Evolutionary conservation across 2,329 filamentous ascomycete genomes (phyloP).

Genomic region (Aureobasidium sp.): DNA sequence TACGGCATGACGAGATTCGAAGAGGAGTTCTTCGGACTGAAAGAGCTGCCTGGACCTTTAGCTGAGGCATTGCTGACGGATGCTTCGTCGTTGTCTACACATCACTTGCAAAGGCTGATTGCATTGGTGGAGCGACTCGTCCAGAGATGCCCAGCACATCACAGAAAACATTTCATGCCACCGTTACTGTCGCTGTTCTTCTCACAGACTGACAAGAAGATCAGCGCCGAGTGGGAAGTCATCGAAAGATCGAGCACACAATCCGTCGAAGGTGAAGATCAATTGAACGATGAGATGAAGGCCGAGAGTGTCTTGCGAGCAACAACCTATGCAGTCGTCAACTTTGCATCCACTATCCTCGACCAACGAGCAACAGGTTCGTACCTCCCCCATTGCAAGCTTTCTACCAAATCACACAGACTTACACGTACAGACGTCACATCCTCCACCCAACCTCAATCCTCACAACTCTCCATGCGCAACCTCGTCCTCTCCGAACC

Average conservation of each 20-base stretch:
- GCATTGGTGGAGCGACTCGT: conserved; percentile 84
- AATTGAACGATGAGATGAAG: conserved; percentile 92
- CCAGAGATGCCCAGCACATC: conserved; percentile 78
- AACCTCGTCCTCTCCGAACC: conserved; percentile 76
- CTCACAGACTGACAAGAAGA: conserved; percentile 77
- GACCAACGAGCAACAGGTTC: conserved; percentile 40
- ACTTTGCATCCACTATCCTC: conserved; percentile 83
- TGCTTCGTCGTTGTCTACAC: conserved; percentile 74
- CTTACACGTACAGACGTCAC: neutral
- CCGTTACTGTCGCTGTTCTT: conserved; percentile 78
- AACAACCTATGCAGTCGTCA: conserved; percentile 83
- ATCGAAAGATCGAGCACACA: conserved; percentile 54
- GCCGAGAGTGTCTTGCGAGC: conserved; percentile 90
- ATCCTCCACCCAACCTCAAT: conserved; percentile 18
- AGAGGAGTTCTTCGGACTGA: conserved; percentile 83
- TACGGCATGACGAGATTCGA: conserved; percentile 88
- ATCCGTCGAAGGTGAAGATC: conserved; percentile 63
- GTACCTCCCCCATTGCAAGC: neutral
- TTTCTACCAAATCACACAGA: neutral
- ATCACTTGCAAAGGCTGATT: conserved; percentile 89
- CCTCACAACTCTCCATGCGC: conserved; percentile 55
- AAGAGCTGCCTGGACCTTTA: conserved; percentile 73
- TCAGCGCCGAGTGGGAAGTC: conserved; percentile 77
- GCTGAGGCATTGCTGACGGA: conserved; percentile 79
- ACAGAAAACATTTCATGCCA: conserved; percentile 73